Base-by-base conservation (phyloP, 2,329 filamentous ascomycete species). In the Macrophomina tecta region DNA sequence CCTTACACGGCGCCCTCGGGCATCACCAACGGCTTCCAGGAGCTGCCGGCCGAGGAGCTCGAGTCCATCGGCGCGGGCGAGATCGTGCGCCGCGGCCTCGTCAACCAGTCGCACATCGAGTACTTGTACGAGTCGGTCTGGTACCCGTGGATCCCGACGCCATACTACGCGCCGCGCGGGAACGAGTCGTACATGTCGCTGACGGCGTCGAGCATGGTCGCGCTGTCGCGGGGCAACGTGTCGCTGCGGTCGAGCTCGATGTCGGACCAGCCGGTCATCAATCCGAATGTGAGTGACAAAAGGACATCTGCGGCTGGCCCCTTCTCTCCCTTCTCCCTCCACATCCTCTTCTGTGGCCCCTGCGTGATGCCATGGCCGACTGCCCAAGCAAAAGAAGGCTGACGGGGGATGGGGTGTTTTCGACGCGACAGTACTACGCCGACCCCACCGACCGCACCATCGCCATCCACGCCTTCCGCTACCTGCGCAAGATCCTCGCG, bases 171-270 rank as follows among this genome's bases (percentile, higher is more conserved):
- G 14, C 61, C 69, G 12, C 49, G 70, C 4, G 55, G 69, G 1
- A 74, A 76, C 49, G 71, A 74, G n/a, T 76, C 74, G 1, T 78
- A 77, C 69, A 73, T 78, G n/a, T 75, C 71, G 0, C 53, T 78
- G 16, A 76, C 74, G 1, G 75, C 76, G 11, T 72, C 34, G 64
- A 73, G 62, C 68, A 73, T 70, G 64, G 75, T 73, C 49, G 55
- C 55, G 7, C 36, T 58, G n/a, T 58, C 67, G 46, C 66, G 70
- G 11, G 70, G 70, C 48, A 71, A 70, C 53, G 53, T 72, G 12
- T 69, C 69, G 1, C 56, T 72, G 30, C 65, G 64, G 34, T 70
- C 70, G 4, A 68, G 56, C 40, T 46, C 48, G 1, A 55, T 62
- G 30, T 28, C 30, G 12, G 68, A 71, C 56, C 58, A 49, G 2